Percentiles rank a stretch among this genome's conserved stretches.
phyloP scores from a whole-genome alignment of 2,329 filamentous ascomycete species.

The Fusarium tanahbumbuense region DNA sequence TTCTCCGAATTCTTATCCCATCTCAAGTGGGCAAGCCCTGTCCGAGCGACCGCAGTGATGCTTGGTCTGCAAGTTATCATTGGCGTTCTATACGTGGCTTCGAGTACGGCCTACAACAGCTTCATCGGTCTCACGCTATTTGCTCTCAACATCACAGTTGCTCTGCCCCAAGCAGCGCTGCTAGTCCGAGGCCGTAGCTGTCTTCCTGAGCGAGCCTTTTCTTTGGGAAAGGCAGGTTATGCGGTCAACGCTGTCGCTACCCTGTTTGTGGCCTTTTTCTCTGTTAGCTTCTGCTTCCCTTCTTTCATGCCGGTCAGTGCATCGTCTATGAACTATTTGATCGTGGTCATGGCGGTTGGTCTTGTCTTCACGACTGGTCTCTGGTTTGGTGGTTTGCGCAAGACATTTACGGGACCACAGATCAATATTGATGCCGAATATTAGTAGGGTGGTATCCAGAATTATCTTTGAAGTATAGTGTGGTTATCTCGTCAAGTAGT shows the following conservation, averaged over 20 bases:
- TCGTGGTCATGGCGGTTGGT: conserved; percentile 43
- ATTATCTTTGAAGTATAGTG: not conserved
- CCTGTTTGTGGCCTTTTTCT: conserved; percentile 40
- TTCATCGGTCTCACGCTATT: conserved; percentile 44
- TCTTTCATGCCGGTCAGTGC: conserved; percentile 31
- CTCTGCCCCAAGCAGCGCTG: conserved; percentile 39
- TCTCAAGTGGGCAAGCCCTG: conserved; percentile 40
- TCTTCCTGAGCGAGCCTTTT: conserved; percentile 43
- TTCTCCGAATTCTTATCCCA: conserved; percentile 39
- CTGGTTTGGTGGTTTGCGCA: conserved; percentile 38
- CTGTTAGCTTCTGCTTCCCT: conserved; percentile 43
- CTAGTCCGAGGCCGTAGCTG: conserved; percentile 40
- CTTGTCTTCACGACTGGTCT: conserved; percentile 29
- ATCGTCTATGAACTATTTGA: conserved; percentile 44
- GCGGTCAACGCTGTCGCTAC: conserved; percentile 36
- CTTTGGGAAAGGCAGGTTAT: conserved; percentile 42
- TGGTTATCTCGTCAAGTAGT: not conserved
- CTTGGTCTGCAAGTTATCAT: conserved; percentile 45
- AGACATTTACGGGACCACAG: conserved; percentile 40
- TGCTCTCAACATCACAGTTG: conserved; percentile 44
- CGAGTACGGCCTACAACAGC: conserved; percentile 42
- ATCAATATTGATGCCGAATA: conserved; percentile 3
- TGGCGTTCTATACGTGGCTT: conserved; percentile 42
- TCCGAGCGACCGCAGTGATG: conserved; percentile 44
- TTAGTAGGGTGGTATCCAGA: not conserved